Base-by-base conservation (phyloP, 1,139 yeast genomes). In the Saccharomyces hybrid region DNA sequence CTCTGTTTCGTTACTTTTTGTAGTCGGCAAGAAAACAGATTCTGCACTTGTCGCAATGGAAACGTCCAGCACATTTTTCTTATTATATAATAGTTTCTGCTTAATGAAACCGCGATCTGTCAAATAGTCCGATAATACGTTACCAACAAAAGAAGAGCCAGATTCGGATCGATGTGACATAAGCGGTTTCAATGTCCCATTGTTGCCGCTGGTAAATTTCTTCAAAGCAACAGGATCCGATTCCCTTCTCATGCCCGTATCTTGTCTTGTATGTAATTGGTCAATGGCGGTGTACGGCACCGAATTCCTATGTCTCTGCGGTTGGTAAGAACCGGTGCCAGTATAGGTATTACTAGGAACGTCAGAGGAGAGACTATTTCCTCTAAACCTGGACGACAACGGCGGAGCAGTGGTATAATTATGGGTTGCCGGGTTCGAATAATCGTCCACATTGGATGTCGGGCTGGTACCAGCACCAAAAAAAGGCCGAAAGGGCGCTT, bases 21-120 rank as follows among this genome's bases (percentile, higher is more conserved):
- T 51, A 4, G 67, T 62, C 3, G 67, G 67, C 26, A 66, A 49
- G 51, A 64, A 65, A 3, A 66, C 57, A 8, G 59, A 56, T 16
- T 66, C 64, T 14, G 64, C 62, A 12, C 62, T 60, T 1, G 63
- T 56, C 4, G 68, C 64, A 6, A 64, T 26, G 16, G 58, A 59
- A 12, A 65, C 56, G 12, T 50, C 55, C 19, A 61, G 47, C 47
- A 51, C 55, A 42, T 51, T 48, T 16, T 53, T 52, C 26, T 53
- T 57, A 29, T 60, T 59, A 55, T 61, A 64, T 12, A 56, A 24
- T 1, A 46, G 38, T 31, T 47, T 51, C 38, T 44, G 51, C 12
- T 57, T 57, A n/a, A 54, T 29, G 46, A 56, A 56, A 12, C 59
- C 59, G 9, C 50, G 42, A 12, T 44, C 19, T 12, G 34, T 8